These are phyloP conservation scores for Xylaria sp. DNA, from an alignment of 2,329 filamentous ascomycete genomes.

Conservation along the genomic window DNA sequence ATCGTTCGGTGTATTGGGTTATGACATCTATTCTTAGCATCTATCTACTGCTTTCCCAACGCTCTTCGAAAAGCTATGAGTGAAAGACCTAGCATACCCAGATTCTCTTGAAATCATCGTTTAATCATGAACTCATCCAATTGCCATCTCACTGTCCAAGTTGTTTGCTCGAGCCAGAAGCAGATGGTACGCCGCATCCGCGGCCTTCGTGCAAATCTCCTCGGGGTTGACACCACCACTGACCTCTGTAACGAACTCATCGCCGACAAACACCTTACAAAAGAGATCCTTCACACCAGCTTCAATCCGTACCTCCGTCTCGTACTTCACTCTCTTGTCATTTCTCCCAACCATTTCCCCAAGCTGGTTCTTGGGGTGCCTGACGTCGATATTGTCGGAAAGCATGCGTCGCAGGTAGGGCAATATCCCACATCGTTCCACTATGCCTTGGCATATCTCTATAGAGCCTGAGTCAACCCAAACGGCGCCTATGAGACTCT, in stretches of 20 bases:
- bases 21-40: neutral
- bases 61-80: neutral
- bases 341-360: constrained; percentile 64
- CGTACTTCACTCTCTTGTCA: constrained; percentile 65
- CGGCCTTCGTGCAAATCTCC: constrained; percentile 67
- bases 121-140: constrained; percentile 7
- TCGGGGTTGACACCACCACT: constrained; percentile 59
- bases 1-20: too few relatives aligned
- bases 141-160: constrained; percentile 21
- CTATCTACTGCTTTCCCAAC: neutral
- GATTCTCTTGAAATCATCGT: neutral
- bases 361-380: constrained; percentile 76
- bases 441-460: constrained; percentile 67
- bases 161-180: constrained; percentile 19
- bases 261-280: constrained; percentile 64
- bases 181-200: constrained; percentile 57
- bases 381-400: constrained; percentile 64
- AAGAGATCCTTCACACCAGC: constrained; percentile 39
- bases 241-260: constrained; percentile 58
- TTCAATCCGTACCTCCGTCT: constrained; percentile 48
- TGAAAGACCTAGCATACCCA: neutral
- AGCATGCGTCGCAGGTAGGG: constrained; percentile 71
- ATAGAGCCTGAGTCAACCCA: constrained; percentile 82
- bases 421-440: constrained; percentile 73
- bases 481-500: constrained; percentile 82